phyloP scores from a whole-genome alignment of 2,329 filamentous ascomycete genomes.

The Arthrinium phaeospermum region DNA sequence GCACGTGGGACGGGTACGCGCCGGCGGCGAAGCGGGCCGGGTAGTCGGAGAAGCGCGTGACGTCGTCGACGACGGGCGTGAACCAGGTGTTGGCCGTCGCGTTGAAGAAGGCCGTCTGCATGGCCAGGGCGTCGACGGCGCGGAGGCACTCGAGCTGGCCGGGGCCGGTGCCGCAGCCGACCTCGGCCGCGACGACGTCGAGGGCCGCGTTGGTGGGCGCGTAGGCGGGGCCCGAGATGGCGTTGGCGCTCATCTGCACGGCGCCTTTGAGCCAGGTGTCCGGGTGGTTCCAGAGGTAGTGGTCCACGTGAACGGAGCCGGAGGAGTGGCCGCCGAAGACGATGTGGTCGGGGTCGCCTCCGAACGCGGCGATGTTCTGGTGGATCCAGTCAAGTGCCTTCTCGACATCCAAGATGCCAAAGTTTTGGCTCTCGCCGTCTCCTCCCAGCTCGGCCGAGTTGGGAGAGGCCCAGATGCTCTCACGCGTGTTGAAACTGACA shows the following conservation, averaged over 20 bases:
- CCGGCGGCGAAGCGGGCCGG: slow-evolving; percentile 32
- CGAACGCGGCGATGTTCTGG: slow-evolving; percentile 48
- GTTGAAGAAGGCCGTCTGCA: slow-evolving; percentile 42
- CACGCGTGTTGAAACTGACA: slow-evolving; percentile 47
- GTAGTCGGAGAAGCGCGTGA: slow-evolving; percentile 43
- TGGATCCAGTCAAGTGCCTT: slow-evolving; percentile 47
- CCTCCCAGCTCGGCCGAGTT: slow-evolving; percentile 44
- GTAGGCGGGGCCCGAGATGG: slow-evolving; percentile 46
- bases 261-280: slow-evolving; percentile 44
- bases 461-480: slow-evolving; percentile 51
- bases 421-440: slow-evolving; percentile 32
- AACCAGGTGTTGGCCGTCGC: slow-evolving; percentile 49
- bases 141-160: slow-evolving; percentile 47
- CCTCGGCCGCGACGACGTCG: slow-evolving; percentile 43
- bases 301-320: slow-evolving; percentile 44
- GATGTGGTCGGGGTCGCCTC: slow-evolving; percentile 50
- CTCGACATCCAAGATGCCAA: slow-evolving; percentile 45
- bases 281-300: slow-evolving; percentile 49
- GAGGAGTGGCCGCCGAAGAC: slow-evolving; percentile 51
- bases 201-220: slow-evolving; percentile 44
- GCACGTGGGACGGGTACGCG: slow-evolving; percentile 41
- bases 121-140: slow-evolving; percentile 34
- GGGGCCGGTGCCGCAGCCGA: slow-evolving; percentile 40
- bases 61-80: slow-evolving; percentile 43
- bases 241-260: slow-evolving; percentile 50